These are phyloP conservation scores for Aquilaria yunnanensis DNA, from an alignment of 345 rosid genomes.

Conservation along the genomic window DNA sequence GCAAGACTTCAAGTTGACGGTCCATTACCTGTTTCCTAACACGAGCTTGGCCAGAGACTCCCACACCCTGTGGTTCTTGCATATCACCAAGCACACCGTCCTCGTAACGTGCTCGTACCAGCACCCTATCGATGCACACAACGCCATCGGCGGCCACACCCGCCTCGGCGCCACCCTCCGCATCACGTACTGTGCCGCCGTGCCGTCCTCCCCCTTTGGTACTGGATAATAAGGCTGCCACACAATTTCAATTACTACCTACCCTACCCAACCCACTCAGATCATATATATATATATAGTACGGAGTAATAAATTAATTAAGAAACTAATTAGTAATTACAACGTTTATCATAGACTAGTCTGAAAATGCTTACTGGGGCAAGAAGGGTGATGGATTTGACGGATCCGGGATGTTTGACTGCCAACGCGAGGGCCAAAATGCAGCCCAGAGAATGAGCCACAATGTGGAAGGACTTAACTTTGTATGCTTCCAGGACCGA, in stretches of 20 bases:
- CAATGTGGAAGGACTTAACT: constrained; percentile 86
- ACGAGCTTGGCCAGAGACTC: constrained; percentile 73
- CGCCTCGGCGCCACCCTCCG: constrained; percentile 71
- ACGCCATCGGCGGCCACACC: constrained; percentile 84
- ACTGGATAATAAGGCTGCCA: constrained; percentile 82
- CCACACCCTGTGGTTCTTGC: constrained; percentile 91
- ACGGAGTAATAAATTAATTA: no score
- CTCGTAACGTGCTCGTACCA: constrained; percentile 96
- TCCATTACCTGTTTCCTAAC: constrained; percentile 73
- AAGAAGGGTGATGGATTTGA: constrained; percentile 81
- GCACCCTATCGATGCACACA: constrained; percentile 81
- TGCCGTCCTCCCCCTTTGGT: constrained; percentile 64
- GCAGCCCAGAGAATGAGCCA: constrained; percentile 99
- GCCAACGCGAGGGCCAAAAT: constrained; percentile 92
- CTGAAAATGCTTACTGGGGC: constrained; percentile 49
- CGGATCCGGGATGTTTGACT: constrained; percentile 62
- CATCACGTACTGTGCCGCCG: constrained; percentile 62
- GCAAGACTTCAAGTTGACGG: neutral
- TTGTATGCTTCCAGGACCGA: constrained; percentile 57
- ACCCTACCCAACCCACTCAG: constrained; percentile 1
- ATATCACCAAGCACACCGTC: constrained; percentile 70
- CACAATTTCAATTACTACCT: neutral
- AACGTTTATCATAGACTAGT: no score
- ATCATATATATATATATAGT: neutral
- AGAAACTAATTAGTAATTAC: neutral